A percentile compares a stretch with the other conserved stretches of the same genome.
Conservation (phyloP, 2,329 filamentous ascomycete genomes). For the Sporothrix phasma region DNA sequence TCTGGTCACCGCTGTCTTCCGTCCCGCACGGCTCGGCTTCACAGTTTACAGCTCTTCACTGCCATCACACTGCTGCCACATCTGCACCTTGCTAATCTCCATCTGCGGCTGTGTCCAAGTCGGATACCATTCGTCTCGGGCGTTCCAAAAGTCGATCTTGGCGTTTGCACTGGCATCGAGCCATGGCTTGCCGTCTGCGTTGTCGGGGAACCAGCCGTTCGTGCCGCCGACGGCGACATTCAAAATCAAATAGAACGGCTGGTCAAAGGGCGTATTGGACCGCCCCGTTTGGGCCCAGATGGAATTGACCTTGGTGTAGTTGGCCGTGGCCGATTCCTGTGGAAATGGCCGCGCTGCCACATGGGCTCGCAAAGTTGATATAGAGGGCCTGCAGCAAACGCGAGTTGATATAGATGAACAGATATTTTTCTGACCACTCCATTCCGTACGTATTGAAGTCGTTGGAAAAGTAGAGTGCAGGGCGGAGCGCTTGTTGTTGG, state of each 20-base stretch:
- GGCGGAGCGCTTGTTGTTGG: constrained; percentile 65
- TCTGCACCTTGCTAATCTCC: constrained; percentile 59
- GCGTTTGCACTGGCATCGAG: constrained; percentile 57
- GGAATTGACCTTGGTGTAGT: constrained; percentile 55
- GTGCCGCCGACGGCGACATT: constrained; percentile 68
- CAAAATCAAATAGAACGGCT: constrained; percentile 65
- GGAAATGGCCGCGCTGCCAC: constrained; percentile 61
- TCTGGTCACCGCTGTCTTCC: background rate
- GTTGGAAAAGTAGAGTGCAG: constrained; percentile 63
- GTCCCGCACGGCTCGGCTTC: no score
- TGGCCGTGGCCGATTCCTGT: constrained; percentile 39
- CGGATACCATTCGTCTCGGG: constrained; percentile 53
- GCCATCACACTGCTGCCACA: constrained; percentile 60
- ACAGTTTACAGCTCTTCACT: constrained; percentile 39
- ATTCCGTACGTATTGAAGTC: constrained; percentile 69
- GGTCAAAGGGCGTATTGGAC: constrained; percentile 61
- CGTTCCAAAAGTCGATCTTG: constrained; percentile 67
- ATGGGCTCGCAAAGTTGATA: constrained; percentile 58
- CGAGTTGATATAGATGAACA: constrained; percentile 78
- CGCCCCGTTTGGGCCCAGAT: constrained; percentile 54
- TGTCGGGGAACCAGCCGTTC: constrained; percentile 77
- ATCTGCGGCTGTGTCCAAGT: constrained; percentile 63
- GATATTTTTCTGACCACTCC: constrained; percentile 80
- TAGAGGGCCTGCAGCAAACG: constrained; percentile 73
- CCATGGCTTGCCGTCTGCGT: constrained; percentile 66